Conservation (phyloP, 1,284 basidiomycete species). For the Ustilago sp. region DNA sequence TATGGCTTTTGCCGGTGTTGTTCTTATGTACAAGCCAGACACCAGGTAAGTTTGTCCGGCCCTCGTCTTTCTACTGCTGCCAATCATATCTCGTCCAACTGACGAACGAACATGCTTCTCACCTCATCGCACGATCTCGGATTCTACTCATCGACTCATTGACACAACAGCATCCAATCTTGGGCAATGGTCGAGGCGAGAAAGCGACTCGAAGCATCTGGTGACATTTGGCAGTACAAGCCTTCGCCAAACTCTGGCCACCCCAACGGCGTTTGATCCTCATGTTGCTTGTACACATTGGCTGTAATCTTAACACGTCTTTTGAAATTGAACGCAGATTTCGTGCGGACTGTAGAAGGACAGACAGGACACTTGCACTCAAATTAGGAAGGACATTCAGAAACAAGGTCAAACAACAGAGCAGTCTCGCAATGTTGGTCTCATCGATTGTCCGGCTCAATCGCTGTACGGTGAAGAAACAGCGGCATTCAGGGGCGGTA, state of each 20-base stretch:
- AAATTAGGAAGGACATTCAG: no score
- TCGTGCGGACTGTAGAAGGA: neutral
- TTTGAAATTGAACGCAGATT: neutral
- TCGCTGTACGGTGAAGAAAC: no score
- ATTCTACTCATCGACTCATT: neutral
- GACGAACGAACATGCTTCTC: neutral
- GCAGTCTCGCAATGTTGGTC: no score
- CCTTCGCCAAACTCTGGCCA: conserved; percentile 66
- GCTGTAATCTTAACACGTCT: conserved; percentile 15
- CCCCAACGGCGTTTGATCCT: conserved; percentile 45
- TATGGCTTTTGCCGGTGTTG: conserved; percentile 80
- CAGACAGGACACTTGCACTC: neutral
- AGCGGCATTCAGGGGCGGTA: no score
- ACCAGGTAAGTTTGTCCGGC: conserved; percentile 78
- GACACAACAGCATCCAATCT: conserved; percentile 57
- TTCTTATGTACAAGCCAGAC: conserved; percentile 94
- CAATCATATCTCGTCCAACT: neutral
- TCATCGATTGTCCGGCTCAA: no score
- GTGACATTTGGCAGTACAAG: conserved; percentile 66
- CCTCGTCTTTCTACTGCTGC: neutral
- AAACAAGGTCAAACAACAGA: no score
- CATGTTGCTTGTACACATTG: neutral
- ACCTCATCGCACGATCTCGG: neutral
- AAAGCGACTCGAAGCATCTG: conserved; percentile 65
- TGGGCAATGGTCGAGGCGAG: conserved; percentile 67